Evolutionary conservation across 2,329 filamentous ascomycete genomes (phyloP).

Genomic region (Cercospora sp.): DNA sequence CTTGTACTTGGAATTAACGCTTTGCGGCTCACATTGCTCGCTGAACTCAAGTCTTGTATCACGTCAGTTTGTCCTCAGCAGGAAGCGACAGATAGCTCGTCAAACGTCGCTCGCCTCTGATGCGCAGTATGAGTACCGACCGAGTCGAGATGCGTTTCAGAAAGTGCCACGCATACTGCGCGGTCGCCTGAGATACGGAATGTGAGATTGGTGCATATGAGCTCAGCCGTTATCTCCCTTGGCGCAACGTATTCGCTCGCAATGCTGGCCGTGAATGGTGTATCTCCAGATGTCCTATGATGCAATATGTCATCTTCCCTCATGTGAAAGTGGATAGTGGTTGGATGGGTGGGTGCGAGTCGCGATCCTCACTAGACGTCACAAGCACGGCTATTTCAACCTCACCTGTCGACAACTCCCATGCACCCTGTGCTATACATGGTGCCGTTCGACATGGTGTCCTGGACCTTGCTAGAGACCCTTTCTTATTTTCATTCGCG

Average conservation of each 20-base stretch:
- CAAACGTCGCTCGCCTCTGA: background rate
- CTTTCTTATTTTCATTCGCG: background rate
- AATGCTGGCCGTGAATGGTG: background rate
- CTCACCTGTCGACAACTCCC: background rate
- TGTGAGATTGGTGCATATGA: background rate
- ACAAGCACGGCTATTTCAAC: conserved; percentile 10
- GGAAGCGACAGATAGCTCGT: background rate
- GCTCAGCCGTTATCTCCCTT: background rate
- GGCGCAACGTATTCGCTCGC: background rate
- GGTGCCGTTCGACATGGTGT: background rate
- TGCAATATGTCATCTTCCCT: background rate
- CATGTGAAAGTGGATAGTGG: background rate
- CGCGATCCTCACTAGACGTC: background rate
- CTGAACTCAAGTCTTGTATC: background rate
- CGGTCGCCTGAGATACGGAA: background rate
- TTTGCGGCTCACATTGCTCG: background rate
- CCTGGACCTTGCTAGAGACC: background rate
- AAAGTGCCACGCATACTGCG: background rate
- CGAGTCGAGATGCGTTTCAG: background rate
- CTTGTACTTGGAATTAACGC: background rate
- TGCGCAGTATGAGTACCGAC: background rate
- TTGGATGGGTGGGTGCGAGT: background rate
- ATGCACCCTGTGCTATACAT: background rate
- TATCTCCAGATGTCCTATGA: background rate
- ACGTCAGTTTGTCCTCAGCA: background rate